Evolutionary conservation across 331 rosid species (phyloP).

Genomic region (Malus hybrid): DNA sequence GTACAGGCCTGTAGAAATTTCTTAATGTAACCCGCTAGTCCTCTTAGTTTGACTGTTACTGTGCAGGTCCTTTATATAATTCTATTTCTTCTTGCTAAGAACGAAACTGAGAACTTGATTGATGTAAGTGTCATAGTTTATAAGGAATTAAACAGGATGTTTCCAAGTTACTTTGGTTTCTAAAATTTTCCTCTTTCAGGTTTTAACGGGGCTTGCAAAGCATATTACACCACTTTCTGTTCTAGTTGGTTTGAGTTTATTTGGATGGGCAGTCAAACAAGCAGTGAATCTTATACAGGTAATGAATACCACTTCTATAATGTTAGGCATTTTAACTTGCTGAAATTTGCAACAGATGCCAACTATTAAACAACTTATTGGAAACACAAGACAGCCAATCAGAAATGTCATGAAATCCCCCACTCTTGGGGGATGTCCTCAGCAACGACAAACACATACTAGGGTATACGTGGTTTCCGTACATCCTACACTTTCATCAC

Average conservation of each 20-base stretch:
- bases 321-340: not conserved
- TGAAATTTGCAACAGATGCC: not conserved
- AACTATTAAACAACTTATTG: too few relatives aligned
- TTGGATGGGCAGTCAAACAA: conserved; percentile 96
- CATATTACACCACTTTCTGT: conserved; percentile 39
- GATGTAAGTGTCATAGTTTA: conserved; percentile 45
- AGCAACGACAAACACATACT: not conserved
- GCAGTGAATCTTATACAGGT: conserved; percentile 86
- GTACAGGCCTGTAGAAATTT: not conserved
- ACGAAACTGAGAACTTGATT: conserved; percentile 48
- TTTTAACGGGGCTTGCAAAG: conserved; percentile 41
- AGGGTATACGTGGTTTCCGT: too few relatives aligned
- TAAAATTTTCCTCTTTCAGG: conserved; percentile 40
- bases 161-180: conserved; percentile 12
- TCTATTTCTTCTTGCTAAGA: conserved; percentile 68
- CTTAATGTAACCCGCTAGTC: not conserved
- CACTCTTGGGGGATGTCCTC: not conserved
- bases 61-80: conserved; percentile 73
- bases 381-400: too few relatives aligned
- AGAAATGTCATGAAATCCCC: not conserved
- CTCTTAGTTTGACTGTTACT: conserved; percentile 19
- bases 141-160: conserved; percentile 2
- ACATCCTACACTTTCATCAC: too few relatives aligned
- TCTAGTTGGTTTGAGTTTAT: conserved; percentile 50
- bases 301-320: not conserved